phyloP scores from a whole-genome alignment of 1,284 basidiomycete species.

The Malassezia restricta region DNA sequence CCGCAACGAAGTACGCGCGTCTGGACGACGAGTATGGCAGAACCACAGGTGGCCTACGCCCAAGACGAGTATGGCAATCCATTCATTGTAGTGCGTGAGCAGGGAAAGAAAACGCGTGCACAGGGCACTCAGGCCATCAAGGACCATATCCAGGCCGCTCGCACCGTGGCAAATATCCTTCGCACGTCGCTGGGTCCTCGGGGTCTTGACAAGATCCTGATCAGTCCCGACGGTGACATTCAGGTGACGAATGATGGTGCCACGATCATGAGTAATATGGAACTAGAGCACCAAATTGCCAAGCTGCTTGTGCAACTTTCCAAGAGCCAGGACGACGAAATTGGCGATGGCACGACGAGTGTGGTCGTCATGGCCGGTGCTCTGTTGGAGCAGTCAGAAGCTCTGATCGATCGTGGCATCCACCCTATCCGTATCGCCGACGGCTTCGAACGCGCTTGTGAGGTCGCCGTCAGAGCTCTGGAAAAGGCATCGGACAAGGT shows the following conservation, averaged over 20 bases:
- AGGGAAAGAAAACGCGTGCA: slow-evolving; percentile 81
- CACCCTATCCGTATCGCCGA: slow-evolving; percentile 97
- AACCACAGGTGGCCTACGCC: slow-evolving; percentile 42
- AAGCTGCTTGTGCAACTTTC: slow-evolving; percentile 92
- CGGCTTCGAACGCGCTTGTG: slow-evolving; percentile 87
- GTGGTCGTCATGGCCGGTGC: slow-evolving; percentile 97
- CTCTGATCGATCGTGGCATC: slow-evolving; percentile 87
- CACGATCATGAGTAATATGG: slow-evolving; percentile 44
- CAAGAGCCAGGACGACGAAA: slow-evolving; percentile 97
- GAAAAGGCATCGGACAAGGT: slow-evolving; percentile 85
- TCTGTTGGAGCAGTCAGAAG: slow-evolving; percentile 68
- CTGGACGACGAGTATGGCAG: slow-evolving; percentile 26
- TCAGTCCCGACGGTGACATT: slow-evolving; percentile 94
- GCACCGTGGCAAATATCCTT: slow-evolving; percentile 88
- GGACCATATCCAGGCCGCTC: slow-evolving; percentile 56
- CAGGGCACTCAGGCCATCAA: slow-evolving; percentile 95
- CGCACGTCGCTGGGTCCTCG: slow-evolving; percentile 87
- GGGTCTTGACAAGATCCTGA: slow-evolving; percentile 97
- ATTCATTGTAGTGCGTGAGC: slow-evolving; percentile 93
- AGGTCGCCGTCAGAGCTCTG: slow-evolving; percentile 75
- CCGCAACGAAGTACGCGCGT: neutral
- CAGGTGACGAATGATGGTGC: slow-evolving; percentile 98
- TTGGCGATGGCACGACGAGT: slow-evolving; percentile 96
- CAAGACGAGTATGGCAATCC: slow-evolving; percentile 73
- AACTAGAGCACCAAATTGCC: slow-evolving; percentile 96